Evolutionary conservation across 176 grass and related monocot species (phyloP), one percentile per base, ranked within the genome.

Genomic region (Tillandsia fasciculata): DNA sequence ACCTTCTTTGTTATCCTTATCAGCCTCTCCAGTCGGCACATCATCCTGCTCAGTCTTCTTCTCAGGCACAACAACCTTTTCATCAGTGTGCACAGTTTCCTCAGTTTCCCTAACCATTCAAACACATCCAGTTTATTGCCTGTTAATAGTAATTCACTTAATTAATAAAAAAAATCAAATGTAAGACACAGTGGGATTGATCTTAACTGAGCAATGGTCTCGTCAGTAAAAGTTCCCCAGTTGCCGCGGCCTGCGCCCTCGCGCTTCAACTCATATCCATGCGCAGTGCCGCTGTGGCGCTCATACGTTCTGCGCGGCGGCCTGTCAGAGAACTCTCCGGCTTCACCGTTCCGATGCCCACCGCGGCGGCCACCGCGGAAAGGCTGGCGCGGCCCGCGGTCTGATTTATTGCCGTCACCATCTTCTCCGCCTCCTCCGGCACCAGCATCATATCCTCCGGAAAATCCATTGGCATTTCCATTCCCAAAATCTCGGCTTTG

Each of bases 231-330:
- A 63, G 70, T 71, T 2, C 88, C 92, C 92, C 88, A 96, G 72
- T 96, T 96, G 12, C 92, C 88, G 54, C 83, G 83, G 0, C 88
- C 92, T 8, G 86, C 71, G 2, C 92, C 92, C 53, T 87, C 80
- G 3, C 88, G 92, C 33, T 88, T 91, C 81, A 91, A 56, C 52
- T 88, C 92, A 53, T 87, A 84, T 0, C 83, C 86, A 2, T 51
- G 88, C 24, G 86, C 92, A 63, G 92, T 96, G 12, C 92, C 86
- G 2, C 92, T 92, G 69, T 83, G 88, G n/a, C 88, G 83, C 58
- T 96, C 88, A 63, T 87, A 83, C 26, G 72, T 75, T 24, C 92
- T 96, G 48, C 86, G 51, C 26, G 78, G 86, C 18, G 76, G 76
- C 33, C 83, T 86, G 67, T 84, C 83, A 74, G 57, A 78, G 22